phyloP scores from a whole-genome alignment of 331 rosid genomes.

The Stylosanthes scabra region DNA sequence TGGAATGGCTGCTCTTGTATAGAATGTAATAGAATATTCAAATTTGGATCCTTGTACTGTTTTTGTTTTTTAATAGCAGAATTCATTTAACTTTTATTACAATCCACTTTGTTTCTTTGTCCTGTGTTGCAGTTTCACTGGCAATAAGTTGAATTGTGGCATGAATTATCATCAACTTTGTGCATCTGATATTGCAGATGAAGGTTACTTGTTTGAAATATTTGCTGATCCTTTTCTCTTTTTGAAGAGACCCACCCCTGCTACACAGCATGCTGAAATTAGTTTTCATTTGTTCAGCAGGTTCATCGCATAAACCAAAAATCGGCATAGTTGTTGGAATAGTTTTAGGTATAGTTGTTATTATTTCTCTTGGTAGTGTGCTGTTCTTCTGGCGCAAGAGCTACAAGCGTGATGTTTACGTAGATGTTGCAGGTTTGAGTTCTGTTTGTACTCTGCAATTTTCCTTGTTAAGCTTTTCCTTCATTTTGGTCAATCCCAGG shows the following conservation, averaged over 20 bases:
- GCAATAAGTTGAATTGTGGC: slow-evolving; percentile 79
- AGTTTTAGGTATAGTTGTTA: slow-evolving; percentile 58
- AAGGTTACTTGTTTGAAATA: slow-evolving; percentile 57
- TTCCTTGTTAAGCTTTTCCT: slow-evolving; percentile 17
- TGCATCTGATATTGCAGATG: slow-evolving; percentile 50
- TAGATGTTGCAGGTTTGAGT: slow-evolving; percentile 87
- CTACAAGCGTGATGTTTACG: slow-evolving; percentile 76
- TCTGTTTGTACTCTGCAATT: slow-evolving; percentile 27
- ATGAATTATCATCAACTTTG: slow-evolving; percentile 52
- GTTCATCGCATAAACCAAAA: slow-evolving; percentile 60
- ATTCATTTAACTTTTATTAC: slow-evolving; percentile 6
- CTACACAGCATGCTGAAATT: slow-evolving; percentile 29
- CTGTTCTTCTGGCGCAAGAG: slow-evolving; percentile 65
- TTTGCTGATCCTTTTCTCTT: slow-evolving; percentile 24
- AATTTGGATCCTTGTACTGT: background rate
- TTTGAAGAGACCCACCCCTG: background rate
- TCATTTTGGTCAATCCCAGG: background rate
- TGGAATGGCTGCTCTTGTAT: too few relatives aligned
- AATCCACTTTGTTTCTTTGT: slow-evolving; percentile 23
- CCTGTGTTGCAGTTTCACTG: slow-evolving; percentile 76
- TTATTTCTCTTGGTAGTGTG: slow-evolving; percentile 58
- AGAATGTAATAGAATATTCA: background rate
- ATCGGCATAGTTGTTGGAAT: slow-evolving; percentile 75
- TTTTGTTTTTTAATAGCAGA: background rate
- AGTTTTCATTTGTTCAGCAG: slow-evolving; percentile 53